Conservation (phyloP, 2,329 filamentous ascomycete species). For the Fusarium keratoplasticum region DNA sequence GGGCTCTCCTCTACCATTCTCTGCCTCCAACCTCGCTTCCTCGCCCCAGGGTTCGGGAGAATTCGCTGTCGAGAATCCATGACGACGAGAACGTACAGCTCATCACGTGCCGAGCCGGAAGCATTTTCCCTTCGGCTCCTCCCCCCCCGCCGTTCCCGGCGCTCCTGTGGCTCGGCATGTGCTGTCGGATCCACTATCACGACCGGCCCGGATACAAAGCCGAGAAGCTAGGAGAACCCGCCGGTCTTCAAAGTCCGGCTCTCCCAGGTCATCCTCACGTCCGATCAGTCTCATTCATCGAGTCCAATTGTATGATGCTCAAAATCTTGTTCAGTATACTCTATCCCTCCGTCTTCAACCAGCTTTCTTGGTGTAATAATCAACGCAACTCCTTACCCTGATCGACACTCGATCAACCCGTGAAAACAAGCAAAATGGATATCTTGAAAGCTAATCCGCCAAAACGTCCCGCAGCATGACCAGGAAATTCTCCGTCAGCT, state of each 20-base stretch:
- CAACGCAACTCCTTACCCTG: conserved; percentile 16
- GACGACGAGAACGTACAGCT: conserved; percentile 28
- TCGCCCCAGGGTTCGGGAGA: conserved; percentile 27
- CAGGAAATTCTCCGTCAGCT: conserved; percentile 83
- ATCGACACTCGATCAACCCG: not conserved
- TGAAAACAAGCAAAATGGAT: conserved; percentile 17
- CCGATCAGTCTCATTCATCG: not conserved
- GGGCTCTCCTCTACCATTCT: not conserved
- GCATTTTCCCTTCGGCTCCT: conserved; percentile 36
- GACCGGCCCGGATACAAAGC: conserved; percentile 30
- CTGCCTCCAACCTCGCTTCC: conserved; percentile 2
- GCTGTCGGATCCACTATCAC: conserved; percentile 28
- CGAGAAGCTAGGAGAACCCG: conserved; percentile 19
- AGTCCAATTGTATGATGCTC: conserved; percentile 1
- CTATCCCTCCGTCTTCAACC: not conserved
- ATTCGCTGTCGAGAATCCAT: conserved; percentile 33
- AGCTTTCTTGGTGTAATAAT: not conserved
- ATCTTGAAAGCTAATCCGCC: conserved; percentile 67
- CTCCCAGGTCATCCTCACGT: not conserved
- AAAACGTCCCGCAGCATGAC: conserved; percentile 85
- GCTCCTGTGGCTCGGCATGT: conserved; percentile 27
- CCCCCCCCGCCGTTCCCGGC: conserved; percentile 26
- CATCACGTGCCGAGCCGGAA: conserved; percentile 43
- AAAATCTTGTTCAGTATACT: not conserved
- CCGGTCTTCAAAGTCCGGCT: conserved; percentile 37